Percentiles rank a stretch among this genome's conserved stretches.
phyloP scores from a whole-genome alignment of 495 filamentous ascomycete genomes.

The Xylaria longipes region DNA sequence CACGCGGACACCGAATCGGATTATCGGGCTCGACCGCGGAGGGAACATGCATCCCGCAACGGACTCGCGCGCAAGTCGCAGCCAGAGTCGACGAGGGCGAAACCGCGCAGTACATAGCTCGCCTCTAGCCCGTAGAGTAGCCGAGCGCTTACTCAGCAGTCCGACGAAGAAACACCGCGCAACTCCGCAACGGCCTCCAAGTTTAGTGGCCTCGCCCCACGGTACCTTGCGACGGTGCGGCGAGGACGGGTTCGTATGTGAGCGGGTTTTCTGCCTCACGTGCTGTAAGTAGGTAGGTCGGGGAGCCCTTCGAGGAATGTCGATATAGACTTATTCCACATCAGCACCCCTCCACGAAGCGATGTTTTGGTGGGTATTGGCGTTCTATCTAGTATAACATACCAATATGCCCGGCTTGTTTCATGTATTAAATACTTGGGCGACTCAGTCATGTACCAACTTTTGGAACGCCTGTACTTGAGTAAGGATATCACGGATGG shows the following conservation, averaged over 20 bases:
- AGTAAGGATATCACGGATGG: background rate
- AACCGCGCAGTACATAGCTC: slow-evolving; percentile 31
- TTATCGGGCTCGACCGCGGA: slow-evolving; percentile 7
- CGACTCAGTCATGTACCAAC: background rate
- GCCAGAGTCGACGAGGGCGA: background rate
- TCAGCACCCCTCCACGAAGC: background rate
- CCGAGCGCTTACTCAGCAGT: slow-evolving; percentile 22
- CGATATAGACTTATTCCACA: background rate
- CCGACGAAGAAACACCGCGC: slow-evolving; percentile 11
- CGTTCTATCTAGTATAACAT: background rate
- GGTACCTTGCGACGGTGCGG: slow-evolving; percentile 54
- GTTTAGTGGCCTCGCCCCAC: slow-evolving; percentile 48
- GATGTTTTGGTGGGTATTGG: background rate
- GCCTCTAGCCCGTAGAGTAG: slow-evolving; percentile 32
- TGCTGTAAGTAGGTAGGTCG: slow-evolving; percentile 37
- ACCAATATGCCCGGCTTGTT: background rate
- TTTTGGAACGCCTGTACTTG: background rate
- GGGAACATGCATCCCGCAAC: slow-evolving; percentile 29
- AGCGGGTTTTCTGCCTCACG: slow-evolving; percentile 56
- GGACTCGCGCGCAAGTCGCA: slow-evolving; percentile 28
- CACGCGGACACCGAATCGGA: slow-evolving; percentile 19
- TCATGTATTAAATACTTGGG: background rate
- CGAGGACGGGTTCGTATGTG: slow-evolving; percentile 53
- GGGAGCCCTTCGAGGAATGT: background rate
- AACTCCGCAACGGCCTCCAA: background rate